A percentile compares a stretch with the other conserved stretches of the same genome.
phyloP scores from a whole-genome alignment of 2,329 filamentous ascomycete genomes.

The Claviceps maximensis region DNA sequence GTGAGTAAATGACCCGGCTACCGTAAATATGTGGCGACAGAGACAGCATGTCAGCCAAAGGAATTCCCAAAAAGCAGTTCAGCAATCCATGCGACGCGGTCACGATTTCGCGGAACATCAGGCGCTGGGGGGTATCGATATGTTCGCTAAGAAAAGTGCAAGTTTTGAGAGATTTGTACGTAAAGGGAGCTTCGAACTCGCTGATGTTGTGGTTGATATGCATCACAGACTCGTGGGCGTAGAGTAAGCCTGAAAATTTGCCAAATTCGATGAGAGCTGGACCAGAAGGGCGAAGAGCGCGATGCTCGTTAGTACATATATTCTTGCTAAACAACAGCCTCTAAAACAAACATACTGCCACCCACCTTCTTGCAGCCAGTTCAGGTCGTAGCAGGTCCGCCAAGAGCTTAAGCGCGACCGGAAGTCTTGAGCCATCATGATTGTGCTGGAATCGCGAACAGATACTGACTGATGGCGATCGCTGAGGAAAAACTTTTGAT shows the following conservation, averaged over 20 bases:
- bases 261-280: slow-evolving; percentile 2
- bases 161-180: neutral
- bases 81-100: slow-evolving; percentile 1
- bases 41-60: neutral
- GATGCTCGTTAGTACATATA: neutral
- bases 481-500: neutral
- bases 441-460: neutral
- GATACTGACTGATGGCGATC: neutral
- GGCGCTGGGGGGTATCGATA: neutral
- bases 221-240: slow-evolving; percentile 3
- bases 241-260: neutral
- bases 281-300: neutral
- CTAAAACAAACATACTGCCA: too few relatives aligned
- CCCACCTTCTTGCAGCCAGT: slow-evolving; percentile 1
- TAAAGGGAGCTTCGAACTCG: slow-evolving; percentile 3
- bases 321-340: neutral
- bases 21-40: slow-evolving; percentile 5
- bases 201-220: slow-evolving; percentile 1
- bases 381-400: neutral
- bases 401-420: neutral
- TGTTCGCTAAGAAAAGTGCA: slow-evolving; percentile 1
- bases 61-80: slow-evolving; percentile 1
- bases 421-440: neutral
- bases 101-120: slow-evolving; percentile 2
- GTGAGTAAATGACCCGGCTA: slow-evolving; percentile 2